A percentile compares a stretch with the other conserved stretches of the same genome.
These are phyloP conservation scores for Kodamaea sagamina DNA, from an alignment of 805 yeast genomes.

Conservation along the genomic window DNA sequence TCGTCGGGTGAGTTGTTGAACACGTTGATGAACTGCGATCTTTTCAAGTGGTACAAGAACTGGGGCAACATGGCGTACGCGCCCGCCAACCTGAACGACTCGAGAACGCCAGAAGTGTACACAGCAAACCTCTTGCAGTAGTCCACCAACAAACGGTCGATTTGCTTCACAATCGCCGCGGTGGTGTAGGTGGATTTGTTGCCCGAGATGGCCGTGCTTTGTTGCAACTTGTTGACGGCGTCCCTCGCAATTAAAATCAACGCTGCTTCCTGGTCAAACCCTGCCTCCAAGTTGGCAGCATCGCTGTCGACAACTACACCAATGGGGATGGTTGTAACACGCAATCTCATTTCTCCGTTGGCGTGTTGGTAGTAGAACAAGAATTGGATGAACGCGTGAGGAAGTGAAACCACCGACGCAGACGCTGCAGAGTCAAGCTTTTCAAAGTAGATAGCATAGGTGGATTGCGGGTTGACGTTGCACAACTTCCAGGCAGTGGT, in stretches of 20 bases:
- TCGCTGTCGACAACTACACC: constrained; percentile 45
- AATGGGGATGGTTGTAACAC: constrained; percentile 59
- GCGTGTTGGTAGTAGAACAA: constrained; percentile 64
- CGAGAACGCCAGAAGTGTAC: constrained; percentile 48
- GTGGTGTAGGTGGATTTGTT: constrained; percentile 23
- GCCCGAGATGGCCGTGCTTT: constrained; percentile 16
- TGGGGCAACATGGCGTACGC: constrained; percentile 61
- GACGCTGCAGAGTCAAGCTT: constrained; percentile 36
- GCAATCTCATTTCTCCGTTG: constrained; percentile 55
- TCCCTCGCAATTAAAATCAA: constrained; percentile 60
- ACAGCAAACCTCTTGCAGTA: constrained; percentile 49
- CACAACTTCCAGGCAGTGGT: constrained; percentile 65
- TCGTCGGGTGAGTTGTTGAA: constrained; percentile 75
- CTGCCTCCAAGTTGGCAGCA: constrained; percentile 42
- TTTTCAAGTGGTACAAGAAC: constrained; percentile 64
- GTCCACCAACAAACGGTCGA: constrained; percentile 50
- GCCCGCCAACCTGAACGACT: constrained; percentile 51
- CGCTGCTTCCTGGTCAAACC: constrained; percentile 72
- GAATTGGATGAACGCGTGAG: constrained; percentile 48
- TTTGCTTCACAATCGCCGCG: constrained; percentile 46
- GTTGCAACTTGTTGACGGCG: constrained; percentile 45
- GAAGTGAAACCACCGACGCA: constrained; percentile 17
- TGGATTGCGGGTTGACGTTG: constrained; percentile 54
- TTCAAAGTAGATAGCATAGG: constrained; percentile 62
- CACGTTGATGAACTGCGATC: constrained; percentile 65